Base-by-base conservation (phyloP, 768 basidiomycete species). In the Phlebiopsis gigantea region DNA sequence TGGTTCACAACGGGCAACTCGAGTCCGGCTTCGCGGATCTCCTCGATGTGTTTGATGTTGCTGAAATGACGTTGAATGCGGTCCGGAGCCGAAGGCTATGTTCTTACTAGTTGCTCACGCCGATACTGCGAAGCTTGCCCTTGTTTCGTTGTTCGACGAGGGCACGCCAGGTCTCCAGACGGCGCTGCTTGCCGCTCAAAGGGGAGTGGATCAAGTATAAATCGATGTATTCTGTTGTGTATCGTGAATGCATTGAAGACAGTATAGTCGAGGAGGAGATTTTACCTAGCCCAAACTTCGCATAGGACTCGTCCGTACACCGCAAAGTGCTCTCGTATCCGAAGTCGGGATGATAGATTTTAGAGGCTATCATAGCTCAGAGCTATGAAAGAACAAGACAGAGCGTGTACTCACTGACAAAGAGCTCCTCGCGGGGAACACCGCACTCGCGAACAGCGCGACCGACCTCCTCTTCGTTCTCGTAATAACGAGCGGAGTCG, bases 131-230 rank as follows among this genome's bases (percentile, higher is more conserved):
- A 53, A 91, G 78, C 63, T 88, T 88, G 2, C 90, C 89, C 5
- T 72, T 78, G 28, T 72, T 64, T 58, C 79, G 78, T n/a, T 80
- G 78, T 39, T 85, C 82, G 5, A 83, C 69, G 12, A 93, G 74
- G 8, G 88, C 88, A 46, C 77, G 82, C 73, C 87, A 93, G 0
- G 88, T 86, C 22, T 74, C 79, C 19, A 92, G 72, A 22, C 91
- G 84, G 29, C 73, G 75, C 57, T 82, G 76, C 24, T 76, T 79
- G 5, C 88, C 89, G 21, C 84, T 80, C 7, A 76, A 68, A 0
- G 91, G 85, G 57, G 86, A 84, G 61, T 93, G 90, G 29, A 93
- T 88, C 43, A 93, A 75, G 70, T 86, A 90, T 28, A 92, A 75
- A 69, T 92, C 90, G 34, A 87, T 73, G 63, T 85, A 84, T 19